Percentiles rank a stretch among this genome's conserved stretches.
Evolutionary conservation across 805 yeast species (phyloP).

Genomic region (Metschnikowia chrysomelidarum): DNA sequence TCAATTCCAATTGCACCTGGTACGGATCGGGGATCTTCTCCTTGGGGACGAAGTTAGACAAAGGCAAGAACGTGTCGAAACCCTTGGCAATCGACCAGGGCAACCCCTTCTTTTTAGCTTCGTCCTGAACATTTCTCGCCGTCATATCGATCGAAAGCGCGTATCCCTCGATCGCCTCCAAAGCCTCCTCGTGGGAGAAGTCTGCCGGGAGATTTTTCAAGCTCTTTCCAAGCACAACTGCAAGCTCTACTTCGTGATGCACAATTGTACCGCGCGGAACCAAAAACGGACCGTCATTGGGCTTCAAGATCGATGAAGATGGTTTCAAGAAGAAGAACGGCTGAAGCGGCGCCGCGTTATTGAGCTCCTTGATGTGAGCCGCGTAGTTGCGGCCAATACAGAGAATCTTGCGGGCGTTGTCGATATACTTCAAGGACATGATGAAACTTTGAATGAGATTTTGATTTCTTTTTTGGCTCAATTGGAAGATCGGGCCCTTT

Average conservation of each 20-base stretch:
- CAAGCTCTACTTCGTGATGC: constrained; percentile 94
- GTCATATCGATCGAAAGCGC: constrained; percentile 91
- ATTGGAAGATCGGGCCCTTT: no score
- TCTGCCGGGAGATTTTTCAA: constrained; percentile 59
- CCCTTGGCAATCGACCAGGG: constrained; percentile 99
- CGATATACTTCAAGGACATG: constrained; percentile 47
- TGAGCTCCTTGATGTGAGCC: constrained; percentile 91
- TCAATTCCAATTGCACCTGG: constrained; percentile 58
- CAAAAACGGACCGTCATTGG: constrained; percentile 67
- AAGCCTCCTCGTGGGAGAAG: constrained; percentile 64
- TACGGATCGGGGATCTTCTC: constrained; percentile 68
- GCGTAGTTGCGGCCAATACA: constrained; percentile 97
- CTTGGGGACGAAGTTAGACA: constrained; percentile 73
- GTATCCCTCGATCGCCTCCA: constrained; percentile 80
- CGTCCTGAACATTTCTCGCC: constrained; percentile 93
- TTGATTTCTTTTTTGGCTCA: no score
- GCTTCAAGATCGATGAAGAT: constrained; percentile 63
- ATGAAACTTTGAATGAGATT: no score
- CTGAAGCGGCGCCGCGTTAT: constrained; percentile 74
- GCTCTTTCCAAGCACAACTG: constrained; percentile 64
- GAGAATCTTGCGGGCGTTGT: constrained; percentile 70
- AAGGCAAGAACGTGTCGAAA: constrained; percentile 91
- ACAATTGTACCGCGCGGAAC: constrained; percentile 78
- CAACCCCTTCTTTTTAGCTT: constrained; percentile 87
- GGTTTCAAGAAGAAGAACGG: constrained; percentile 97